Conservation (phyloP, 108 stramenopile species). For the Epithemia pelagica region DNA sequence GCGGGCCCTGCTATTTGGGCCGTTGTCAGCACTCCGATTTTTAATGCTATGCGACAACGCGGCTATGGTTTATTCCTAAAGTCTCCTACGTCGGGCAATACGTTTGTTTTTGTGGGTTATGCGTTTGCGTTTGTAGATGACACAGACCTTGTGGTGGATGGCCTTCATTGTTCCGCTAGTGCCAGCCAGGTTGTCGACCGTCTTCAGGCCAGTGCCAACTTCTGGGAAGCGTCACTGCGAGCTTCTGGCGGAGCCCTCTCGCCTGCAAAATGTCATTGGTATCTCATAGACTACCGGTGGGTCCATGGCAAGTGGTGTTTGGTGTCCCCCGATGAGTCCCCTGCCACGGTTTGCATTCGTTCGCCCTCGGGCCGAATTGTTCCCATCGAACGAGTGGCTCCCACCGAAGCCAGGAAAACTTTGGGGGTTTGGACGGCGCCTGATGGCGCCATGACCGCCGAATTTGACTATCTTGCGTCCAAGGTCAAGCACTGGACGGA, state of each 20-base stretch:
- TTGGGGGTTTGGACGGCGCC: background rate
- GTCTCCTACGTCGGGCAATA: background rate
- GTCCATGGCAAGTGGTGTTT: background rate
- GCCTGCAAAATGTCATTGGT: constrained; percentile 11
- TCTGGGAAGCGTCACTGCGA: constrained; percentile 9
- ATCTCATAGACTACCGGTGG: constrained; percentile 11
- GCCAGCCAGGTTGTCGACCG: background rate
- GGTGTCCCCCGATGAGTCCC: background rate
- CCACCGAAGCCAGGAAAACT: background rate
- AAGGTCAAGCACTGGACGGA: constrained; percentile 1
- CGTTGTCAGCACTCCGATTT: constrained; percentile 15
- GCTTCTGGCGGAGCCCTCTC: constrained; percentile 9
- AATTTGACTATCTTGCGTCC: background rate
- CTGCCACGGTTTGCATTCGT: background rate
- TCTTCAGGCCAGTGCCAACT: constrained; percentile 1
- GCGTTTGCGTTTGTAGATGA: constrained; percentile 34
- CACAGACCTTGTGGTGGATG: constrained; percentile 3
- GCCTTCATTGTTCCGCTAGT: background rate
- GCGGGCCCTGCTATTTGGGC: constrained; percentile 32
- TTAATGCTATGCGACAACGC: constrained; percentile 5
- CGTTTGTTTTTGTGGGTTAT: constrained; percentile 4
- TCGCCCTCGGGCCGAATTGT: too few species aligned
- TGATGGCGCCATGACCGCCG: background rate
- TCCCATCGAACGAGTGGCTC: background rate
- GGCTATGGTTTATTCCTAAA: constrained; percentile 9